phyloP scores from a whole-genome alignment of 2,329 filamentous ascomycete species.

The Fusarium zealandicum region DNA sequence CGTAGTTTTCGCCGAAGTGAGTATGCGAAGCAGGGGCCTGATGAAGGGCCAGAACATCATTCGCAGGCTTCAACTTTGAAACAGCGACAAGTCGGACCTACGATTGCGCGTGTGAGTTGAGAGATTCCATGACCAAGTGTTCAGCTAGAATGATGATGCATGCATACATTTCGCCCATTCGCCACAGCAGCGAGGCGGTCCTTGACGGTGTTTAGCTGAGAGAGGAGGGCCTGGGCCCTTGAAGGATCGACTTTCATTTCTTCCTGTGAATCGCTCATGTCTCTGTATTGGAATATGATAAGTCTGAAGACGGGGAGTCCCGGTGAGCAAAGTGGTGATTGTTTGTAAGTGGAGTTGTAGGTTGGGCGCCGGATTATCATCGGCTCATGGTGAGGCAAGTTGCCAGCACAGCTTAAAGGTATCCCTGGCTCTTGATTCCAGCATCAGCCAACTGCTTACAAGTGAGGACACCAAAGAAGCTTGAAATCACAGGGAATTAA shows the following conservation, averaged over 20 bases:
- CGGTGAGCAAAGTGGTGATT: slow-evolving; percentile 14
- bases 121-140: not conserved
- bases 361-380: slow-evolving; percentile 45
- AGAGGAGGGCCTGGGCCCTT: slow-evolving; percentile 67
- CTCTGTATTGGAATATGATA: slow-evolving; percentile 9
- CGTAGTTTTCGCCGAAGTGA: slow-evolving; percentile 98
- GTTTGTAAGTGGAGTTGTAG: slow-evolving; percentile 38
- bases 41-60: slow-evolving; percentile 88
- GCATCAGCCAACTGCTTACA: slow-evolving; percentile 6
- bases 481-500: not conserved
- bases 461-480: not conserved
- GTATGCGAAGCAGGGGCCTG: slow-evolving; percentile 63
- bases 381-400: slow-evolving; percentile 37
- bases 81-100: slow-evolving; percentile 90
- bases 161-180: slow-evolving; percentile 61
- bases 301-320: not conserved
- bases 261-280: slow-evolving; percentile 53
- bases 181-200: slow-evolving; percentile 63
- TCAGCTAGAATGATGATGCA: not conserved
- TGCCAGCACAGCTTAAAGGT: slow-evolving; percentile 20
- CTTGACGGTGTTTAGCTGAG: slow-evolving; percentile 67
- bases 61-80: slow-evolving; percentile 92
- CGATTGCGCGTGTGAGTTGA: slow-evolving; percentile 23
- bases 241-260: slow-evolving; percentile 69
- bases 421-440: slow-evolving; percentile 1